Percentiles rank a stretch among this genome's conserved stretches.
These are phyloP conservation scores for Bacterosira constricta DNA, from an alignment of 108 stramenopile species.

Conservation along the genomic window DNA sequence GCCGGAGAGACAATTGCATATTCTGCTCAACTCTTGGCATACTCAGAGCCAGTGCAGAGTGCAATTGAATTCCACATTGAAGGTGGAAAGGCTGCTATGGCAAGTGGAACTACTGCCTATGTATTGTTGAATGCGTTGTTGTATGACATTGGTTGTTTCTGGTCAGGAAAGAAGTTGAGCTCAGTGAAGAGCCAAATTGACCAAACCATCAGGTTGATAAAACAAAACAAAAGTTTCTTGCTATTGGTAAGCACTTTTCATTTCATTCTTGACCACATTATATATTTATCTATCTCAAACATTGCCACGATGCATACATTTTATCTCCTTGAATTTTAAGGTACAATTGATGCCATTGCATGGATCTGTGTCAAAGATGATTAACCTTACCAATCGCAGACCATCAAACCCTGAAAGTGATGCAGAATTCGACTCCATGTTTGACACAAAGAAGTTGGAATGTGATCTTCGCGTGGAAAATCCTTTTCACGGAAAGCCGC, in stretches of 20 bases:
- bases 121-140: slow-evolving; percentile 1
- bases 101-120: not conserved
- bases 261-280: too few relatives aligned
- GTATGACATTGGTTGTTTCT: not conserved
- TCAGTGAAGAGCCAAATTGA: not conserved
- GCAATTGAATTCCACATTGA: not conserved
- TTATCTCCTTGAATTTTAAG: too few relatives aligned
- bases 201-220: not conserved
- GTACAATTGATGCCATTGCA: too few relatives aligned
- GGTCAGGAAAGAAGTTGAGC: slow-evolving; percentile 5
- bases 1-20: not conserved
- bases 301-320: too few relatives aligned
- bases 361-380: too few relatives aligned
- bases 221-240: not conserved
- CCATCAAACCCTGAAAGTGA: too few relatives aligned
- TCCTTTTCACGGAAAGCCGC: not conserved
- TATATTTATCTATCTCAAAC: too few relatives aligned
- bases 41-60: slow-evolving; percentile 6
- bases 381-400: too few relatives aligned
- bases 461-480: too few relatives aligned
- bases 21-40: not conserved
- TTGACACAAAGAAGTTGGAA: too few relatives aligned
- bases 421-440: too few relatives aligned
- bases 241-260: too few relatives aligned
- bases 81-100: not conserved